A percentile compares a stretch with the other conserved stretches of the same genome.
Conservation (phyloP, 2,329 filamentous ascomycete genomes). For the Paracoccidioides lutzii region DNA sequence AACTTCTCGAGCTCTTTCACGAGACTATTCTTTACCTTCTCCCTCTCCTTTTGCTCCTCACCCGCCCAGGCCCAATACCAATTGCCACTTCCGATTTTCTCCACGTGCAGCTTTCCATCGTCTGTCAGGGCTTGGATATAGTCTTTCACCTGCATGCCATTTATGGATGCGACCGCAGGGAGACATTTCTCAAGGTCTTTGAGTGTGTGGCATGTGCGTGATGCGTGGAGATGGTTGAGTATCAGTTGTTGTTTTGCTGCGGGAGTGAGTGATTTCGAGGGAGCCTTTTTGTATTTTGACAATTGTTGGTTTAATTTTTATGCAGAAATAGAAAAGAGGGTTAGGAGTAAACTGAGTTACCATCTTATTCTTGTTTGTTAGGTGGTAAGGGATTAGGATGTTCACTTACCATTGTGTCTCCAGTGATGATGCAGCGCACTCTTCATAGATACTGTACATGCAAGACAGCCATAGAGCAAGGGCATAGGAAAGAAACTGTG, state of each 20-base stretch:
- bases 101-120: slow-evolving; percentile 49
- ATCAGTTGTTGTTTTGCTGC: slow-evolving; percentile 46
- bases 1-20: slow-evolving; percentile 23
- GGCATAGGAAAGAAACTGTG: not conserved
- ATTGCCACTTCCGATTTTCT: slow-evolving; percentile 59
- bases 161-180: slow-evolving; percentile 49
- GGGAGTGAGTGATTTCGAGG: slow-evolving; percentile 45
- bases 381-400: not conserved
- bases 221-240: slow-evolving; percentile 46
- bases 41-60: slow-evolving; percentile 36
- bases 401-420: not conserved
- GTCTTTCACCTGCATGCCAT: slow-evolving; percentile 55
- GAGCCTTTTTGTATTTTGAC: slow-evolving; percentile 5
- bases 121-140: slow-evolving; percentile 50
- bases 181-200: slow-evolving; percentile 56
- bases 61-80: slow-evolving; percentile 59
- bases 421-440: too few relatives aligned
- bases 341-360: not conserved
- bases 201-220: slow-evolving; percentile 49
- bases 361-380: not conserved
- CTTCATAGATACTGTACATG: too few relatives aligned
- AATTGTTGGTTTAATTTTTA: not conserved
- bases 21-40: slow-evolving; percentile 19
- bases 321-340: not conserved
- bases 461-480: not conserved